phyloP scores from a whole-genome alignment of 23 red algal species.

The Agarophyton chilense region DNA sequence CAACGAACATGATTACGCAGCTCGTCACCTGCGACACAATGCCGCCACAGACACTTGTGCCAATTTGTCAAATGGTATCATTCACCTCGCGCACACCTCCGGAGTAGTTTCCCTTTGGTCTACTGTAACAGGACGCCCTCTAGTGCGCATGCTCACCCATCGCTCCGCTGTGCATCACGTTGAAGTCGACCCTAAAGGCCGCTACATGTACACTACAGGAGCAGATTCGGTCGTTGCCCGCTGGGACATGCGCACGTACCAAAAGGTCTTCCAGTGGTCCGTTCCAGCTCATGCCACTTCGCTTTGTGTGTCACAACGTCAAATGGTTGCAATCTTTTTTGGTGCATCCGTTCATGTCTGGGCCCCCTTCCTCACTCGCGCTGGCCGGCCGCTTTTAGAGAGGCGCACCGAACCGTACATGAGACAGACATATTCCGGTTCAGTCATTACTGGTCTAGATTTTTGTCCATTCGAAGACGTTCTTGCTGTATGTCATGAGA shows the following conservation, averaged over 20 bases:
- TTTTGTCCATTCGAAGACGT: constrained; percentile 98
- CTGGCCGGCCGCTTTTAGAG: no score
- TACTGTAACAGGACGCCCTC: constrained; percentile 47
- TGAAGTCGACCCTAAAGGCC: constrained; percentile 64
- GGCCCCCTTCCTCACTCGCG: no score
- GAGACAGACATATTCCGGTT: constrained; percentile 59
- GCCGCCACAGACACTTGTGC: no score
- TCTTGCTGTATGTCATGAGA: constrained; percentile 79
- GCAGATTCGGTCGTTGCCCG: constrained; percentile 40
- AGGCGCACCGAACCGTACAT: no score
- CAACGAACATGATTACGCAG: no score
- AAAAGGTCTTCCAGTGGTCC: not conserved
- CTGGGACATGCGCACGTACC: constrained; percentile 86
- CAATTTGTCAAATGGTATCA: no score
- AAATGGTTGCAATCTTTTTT: constrained; percentile 50
- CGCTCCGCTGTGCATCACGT: constrained; percentile 73
- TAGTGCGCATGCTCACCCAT: constrained; percentile 82
- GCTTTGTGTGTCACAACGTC: constrained; percentile 58
- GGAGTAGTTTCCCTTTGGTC: constrained; percentile 91
- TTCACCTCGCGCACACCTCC: constrained; percentile 70
- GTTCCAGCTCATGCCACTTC: constrained; percentile 14
- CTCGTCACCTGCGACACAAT: no score
- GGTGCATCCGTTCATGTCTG: no score
- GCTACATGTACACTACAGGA: constrained; percentile 77
- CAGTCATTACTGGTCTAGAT: constrained; percentile 30